Evolutionary conservation across 31 red algal genomes (phyloP).

Genomic region (Porphyra umbilicalis): DNA sequence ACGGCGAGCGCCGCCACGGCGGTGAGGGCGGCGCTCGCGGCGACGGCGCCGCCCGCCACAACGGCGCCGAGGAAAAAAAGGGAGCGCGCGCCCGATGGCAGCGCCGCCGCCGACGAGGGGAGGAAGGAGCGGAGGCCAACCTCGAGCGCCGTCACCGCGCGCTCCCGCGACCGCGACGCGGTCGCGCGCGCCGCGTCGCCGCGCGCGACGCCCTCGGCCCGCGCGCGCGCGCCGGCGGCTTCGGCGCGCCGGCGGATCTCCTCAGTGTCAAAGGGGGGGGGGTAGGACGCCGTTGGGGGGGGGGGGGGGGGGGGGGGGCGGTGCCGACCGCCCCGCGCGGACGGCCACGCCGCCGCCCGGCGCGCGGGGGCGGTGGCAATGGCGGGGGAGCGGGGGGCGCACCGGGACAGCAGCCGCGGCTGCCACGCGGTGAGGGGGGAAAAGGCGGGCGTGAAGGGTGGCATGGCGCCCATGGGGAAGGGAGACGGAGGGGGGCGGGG

Average conservation of each 20-base stretch:
- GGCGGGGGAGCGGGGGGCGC: no score
- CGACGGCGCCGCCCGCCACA: neutral
- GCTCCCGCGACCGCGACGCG: neutral
- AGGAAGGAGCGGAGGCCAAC: neutral
- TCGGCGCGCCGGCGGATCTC: neutral
- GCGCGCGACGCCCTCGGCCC: neutral
- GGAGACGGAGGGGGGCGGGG: no score
- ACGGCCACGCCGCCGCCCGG: no score
- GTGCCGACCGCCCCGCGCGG: no score
- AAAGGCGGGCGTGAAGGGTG: no score
- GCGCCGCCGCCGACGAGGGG: neutral
- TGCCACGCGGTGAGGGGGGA: no score
- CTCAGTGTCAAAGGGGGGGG: neutral
- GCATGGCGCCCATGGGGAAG: no score
- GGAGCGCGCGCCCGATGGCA: neutral
- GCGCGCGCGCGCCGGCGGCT: neutral
- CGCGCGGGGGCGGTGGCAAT: no score
- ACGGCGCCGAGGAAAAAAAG: neutral
- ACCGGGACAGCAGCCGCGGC: no score
- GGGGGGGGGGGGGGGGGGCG: no score
- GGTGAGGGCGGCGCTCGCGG: neutral
- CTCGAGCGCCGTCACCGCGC: neutral
- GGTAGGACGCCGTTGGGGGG: neutral
- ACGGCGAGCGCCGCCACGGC: neutral
- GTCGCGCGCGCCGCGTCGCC: neutral